Base-by-base conservation (phyloP, 306 rosid species). In the Cicer arietinum region DNA sequence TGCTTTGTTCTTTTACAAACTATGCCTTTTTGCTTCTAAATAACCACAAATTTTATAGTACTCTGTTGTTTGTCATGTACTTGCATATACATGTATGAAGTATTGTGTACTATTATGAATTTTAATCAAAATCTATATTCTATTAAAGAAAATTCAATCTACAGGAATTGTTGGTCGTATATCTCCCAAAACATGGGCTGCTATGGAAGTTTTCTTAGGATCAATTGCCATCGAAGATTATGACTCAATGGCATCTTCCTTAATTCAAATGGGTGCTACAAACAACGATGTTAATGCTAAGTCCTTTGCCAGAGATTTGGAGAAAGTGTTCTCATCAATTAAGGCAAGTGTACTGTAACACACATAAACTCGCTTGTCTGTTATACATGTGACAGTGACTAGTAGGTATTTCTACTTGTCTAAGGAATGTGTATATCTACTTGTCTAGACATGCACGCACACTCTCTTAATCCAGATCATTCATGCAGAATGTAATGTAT, bases 241-340 rank as follows among this genome's bases (percentile, higher is more conserved):
- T 84, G 93, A 88, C 68, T 86, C 93, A 17, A 94, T 94, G 96
- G 91, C 97, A 45, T 90, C 97, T 75, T 67, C 99, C 57, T 88
- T 94, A 87, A 92, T 90, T 86, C 88, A 92, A 90, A 92, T 94
- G 97, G 99, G 96, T 77, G 96, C 99, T 67, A 90, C 99, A 73
- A 61, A 72, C 82, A 84, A 85, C 71, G 85, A 90, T 80, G 85
- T 94, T 53, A 83, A 94, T 79, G 64, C 85, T 57, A 82, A 69
- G 75, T 95, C 96, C 77, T 90, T 94, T 82, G 90, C 97, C 64
- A 74, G 83, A 50, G 97, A 92, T 86, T 84, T 94, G 85, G 90
- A 83, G 76, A 90, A 90, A 77, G 87, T 94, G 77, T 91, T 94
- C 84, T 91, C 93, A 53, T 82, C 95, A 65, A 84, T 94, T 69